Base-by-base conservation (phyloP, 768 basidiomycete genomes). In the Podaxis carcinomalis region DNA sequence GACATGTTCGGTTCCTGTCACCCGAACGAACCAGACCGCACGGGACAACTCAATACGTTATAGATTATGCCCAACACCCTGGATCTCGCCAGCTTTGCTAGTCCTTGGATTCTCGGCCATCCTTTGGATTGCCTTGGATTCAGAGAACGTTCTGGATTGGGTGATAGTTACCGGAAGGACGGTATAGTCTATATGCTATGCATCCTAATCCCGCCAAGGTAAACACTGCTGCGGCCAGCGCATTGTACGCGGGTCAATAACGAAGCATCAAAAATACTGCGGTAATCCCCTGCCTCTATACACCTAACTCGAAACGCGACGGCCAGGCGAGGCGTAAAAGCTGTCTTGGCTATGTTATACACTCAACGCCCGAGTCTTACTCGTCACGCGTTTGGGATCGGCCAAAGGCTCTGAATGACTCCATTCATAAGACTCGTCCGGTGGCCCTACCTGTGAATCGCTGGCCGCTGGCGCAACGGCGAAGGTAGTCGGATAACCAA, bases 91-190 rank as follows among this genome's bases (percentile, higher is more conserved):
- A 11, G 42, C 42, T 44, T 13, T 49, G 5, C 23, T 27, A 5
- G 13, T 11, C 37, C 10, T 5, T 21, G 37, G 39, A 19, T 39
- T 42, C 25, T 32, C 57, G 50, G 57, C n/a, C 32, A 53, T 21
- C 51, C 44, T 40, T 39, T 53, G 40, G 42, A 6, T 60, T 36
- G 27, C 57, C 47, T 39, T 21, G 13, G 11, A n/a, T 51, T 39
- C 57, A 27, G 49, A n/a, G 6, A 21, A 25, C n/a, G 19, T 44
- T 60, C 14, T 28, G 28, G 40, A 60, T 60, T 44, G 59, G 28
- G 37, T 44, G 42, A 54, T 53, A 53, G 28, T 53, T 60, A 21
- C 59, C 59, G 42, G 59, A 36, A 19, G 21, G 25, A 13, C 32
- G 32, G 32, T 32, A 32, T 32, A 32, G 32, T 32, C 32, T 32